Evolutionary conservation across 352 stramenopile genomes (phyloP), one percentile per base, ranked within the genome.

Genomic region (Phytophthora nicotianae): DNA sequence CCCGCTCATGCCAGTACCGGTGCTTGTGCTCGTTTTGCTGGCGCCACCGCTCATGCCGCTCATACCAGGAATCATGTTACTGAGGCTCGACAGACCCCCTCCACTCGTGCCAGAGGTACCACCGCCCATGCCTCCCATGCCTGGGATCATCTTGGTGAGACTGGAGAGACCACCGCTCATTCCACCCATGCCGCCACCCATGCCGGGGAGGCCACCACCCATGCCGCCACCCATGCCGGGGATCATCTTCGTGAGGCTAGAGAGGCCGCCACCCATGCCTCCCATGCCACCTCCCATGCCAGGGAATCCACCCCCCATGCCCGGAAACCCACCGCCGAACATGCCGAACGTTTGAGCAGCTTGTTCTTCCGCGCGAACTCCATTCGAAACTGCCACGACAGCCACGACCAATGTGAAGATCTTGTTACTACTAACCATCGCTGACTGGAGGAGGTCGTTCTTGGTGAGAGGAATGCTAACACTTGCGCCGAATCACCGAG

Each of bases 111-210:
- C 45, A n/a, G 45, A 51, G 45, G 45, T 51, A 27, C 45, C 45
- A 4, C 45, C 45, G 5, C 24, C 45, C 45, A 45, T 45, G 38
- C 38, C 38, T 23, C 38, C 38, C 38, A 50, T 50, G 43, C 43
- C 43, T 50, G 45, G 45, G 4, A 55, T 46, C 49, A 55, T 55
- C 4, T 32, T 55, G 20, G 20, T 46, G 49, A 55, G 20, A 33
- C 49, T 24, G 20, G 46, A 53, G 26, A 55, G 20, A 53, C 47
- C 46, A 17, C 27, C 46, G 17, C 46, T 7, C 5, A 13, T 45
- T 3, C 35, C 35, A 9, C 35, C 35, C 35, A n/a, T 29, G 11
- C 19, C 41, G 4, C 43, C 43, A 37, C 23, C 14, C 42, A 29
- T 40, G 45, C 45, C 45, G 10, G 45, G 45, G n/a, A 51, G 45